Percentiles rank a stretch among this genome's conserved stretches.
phyloP scores from a whole-genome alignment of 106 monocot species.

The Dendrobium chrysotoxum region DNA sequence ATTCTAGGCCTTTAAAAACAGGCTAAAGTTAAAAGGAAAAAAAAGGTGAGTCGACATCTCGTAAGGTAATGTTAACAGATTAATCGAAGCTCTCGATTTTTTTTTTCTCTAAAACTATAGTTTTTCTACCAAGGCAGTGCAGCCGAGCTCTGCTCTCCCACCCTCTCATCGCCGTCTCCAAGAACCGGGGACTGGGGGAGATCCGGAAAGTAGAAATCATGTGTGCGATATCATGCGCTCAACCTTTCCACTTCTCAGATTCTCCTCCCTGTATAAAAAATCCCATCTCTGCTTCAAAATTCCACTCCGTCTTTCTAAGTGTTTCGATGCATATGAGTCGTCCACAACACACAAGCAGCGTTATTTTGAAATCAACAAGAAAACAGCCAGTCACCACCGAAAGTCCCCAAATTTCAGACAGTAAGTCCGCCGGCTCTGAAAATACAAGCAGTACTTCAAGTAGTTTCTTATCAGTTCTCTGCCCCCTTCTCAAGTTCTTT shows the following conservation, averaged over 20 bases:
- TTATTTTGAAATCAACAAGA: not conserved
- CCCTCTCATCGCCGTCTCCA: not conserved
- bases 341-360: not conserved
- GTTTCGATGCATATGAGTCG: not conserved
- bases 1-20: too few relatives aligned
- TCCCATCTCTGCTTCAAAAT: not conserved
- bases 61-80: too few relatives aligned
- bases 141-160: not conserved
- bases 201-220: not conserved
- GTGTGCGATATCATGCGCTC: not conserved
- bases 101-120: too few relatives aligned
- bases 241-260: not conserved
- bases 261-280: not conserved
- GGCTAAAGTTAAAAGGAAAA: too few relatives aligned
- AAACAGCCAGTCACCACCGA: not conserved
- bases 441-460: constrained; percentile 1
- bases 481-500: constrained; percentile 19
- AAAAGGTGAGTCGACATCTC: too few relatives aligned
- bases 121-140: too few relatives aligned
- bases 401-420: not conserved
- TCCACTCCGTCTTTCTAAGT: not conserved
- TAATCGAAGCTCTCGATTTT: too few relatives aligned
- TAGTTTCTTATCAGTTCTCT: constrained; percentile 15
- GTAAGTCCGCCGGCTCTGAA: not conserved
- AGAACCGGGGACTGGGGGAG: not conserved